phyloP scores from a whole-genome alignment of 2,329 filamentous ascomycete species.

The Sporothrix phasma region DNA sequence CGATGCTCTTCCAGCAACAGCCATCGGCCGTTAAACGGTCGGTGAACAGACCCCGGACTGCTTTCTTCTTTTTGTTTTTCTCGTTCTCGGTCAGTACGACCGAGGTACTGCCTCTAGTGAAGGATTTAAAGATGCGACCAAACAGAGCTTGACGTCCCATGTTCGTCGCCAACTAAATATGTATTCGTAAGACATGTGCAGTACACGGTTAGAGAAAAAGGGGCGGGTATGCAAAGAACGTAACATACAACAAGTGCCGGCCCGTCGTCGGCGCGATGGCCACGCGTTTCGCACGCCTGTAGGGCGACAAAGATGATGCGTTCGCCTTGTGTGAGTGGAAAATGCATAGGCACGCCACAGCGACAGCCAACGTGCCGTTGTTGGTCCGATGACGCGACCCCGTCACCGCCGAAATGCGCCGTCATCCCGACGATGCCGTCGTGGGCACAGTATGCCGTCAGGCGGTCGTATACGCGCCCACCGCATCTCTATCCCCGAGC shows the following conservation, averaged over 20 bases:
- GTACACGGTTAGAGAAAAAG: not conserved
- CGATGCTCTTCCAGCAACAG: conserved; percentile 7
- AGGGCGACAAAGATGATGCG: conserved; percentile 7
- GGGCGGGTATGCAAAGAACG: not conserved
- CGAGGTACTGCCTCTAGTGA: not conserved
- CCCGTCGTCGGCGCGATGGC: not conserved
- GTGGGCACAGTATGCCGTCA: conserved; percentile 5
- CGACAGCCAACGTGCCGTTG: conserved; percentile 11
- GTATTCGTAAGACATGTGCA: not conserved
- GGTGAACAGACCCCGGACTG: conserved; percentile 2
- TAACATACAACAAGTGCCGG: conserved; percentile 8
- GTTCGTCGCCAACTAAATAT: not conserved
- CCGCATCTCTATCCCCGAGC: not conserved
- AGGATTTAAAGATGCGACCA: not conserved
- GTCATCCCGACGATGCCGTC: conserved; percentile 8
- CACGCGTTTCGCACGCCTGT: not conserved
- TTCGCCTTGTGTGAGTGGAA: not conserved
- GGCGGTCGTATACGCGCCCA: conserved; percentile 1
- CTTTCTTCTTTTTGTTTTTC: not conserved
- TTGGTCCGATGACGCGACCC: not conserved
- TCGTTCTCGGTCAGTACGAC: not conserved
- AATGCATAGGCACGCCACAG: conserved; percentile 5
- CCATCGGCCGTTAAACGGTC: not conserved
- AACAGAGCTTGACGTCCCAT: not conserved
- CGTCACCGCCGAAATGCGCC: conserved; percentile 12